These are phyloP conservation scores for Hymenochaete sp. DNA, from an alignment of 1,284 basidiomycete genomes.

Conservation along the genomic window DNA sequence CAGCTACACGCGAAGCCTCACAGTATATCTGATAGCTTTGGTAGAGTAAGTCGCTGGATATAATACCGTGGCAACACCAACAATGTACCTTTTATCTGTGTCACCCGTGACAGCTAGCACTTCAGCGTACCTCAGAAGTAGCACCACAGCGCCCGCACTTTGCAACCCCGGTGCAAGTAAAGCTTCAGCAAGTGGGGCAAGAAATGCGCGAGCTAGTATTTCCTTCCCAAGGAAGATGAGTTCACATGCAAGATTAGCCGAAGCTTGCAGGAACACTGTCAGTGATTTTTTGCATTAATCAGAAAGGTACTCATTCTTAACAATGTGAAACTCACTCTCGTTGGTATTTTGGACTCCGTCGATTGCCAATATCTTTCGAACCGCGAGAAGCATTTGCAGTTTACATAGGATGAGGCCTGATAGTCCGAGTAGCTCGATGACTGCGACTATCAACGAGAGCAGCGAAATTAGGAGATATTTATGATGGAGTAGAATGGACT, in stretches of 20 bases:
- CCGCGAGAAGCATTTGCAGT: constrained; percentile 41
- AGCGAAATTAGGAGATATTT: too few relatives aligned
- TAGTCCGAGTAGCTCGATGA: constrained; percentile 61
- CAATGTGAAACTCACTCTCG: constrained; percentile 9
- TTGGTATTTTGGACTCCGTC: neutral
- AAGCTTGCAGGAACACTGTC: constrained; percentile 57
- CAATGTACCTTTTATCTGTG: constrained; percentile 49
- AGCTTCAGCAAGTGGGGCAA: constrained; percentile 44
- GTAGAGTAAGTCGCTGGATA: neutral
- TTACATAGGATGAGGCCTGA: constrained; percentile 38
- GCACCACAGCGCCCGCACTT: constrained; percentile 42
- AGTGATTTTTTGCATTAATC: too few relatives aligned
- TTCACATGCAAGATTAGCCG: constrained; percentile 66
- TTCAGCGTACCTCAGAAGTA: constrained; percentile 61
- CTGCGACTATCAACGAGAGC: constrained; percentile 48
- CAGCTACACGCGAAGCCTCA: constrained; percentile 44
- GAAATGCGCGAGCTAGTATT: constrained; percentile 55
- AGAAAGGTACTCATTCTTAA: too few relatives aligned
- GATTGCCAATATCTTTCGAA: constrained; percentile 33
- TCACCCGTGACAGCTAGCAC: constrained; percentile 57
- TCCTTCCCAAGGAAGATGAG: constrained; percentile 71
- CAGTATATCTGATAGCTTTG: constrained; percentile 34
- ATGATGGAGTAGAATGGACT: constrained; percentile 19
- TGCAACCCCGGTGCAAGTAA: constrained; percentile 36
- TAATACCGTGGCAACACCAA: neutral